phyloP scores from a whole-genome alignment of 2,329 filamentous ascomycete genomes.

The Epichloe aotearoae region DNA sequence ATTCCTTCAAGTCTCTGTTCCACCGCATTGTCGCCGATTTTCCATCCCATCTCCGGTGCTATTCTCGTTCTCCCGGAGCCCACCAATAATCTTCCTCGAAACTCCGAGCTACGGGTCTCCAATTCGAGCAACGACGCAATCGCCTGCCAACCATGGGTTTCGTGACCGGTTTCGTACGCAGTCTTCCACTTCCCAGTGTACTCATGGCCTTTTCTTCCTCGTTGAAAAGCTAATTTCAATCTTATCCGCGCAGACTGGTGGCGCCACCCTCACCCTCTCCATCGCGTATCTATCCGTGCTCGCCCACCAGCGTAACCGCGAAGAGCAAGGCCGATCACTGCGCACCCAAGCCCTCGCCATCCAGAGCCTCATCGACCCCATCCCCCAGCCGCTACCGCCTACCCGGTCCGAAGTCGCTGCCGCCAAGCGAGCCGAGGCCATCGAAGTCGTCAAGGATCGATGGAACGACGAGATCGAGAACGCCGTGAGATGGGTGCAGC shows the following conservation, averaged over 20 bases:
- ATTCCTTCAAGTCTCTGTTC: not conserved
- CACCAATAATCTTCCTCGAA: constrained; percentile 18
- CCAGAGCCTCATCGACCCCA: constrained; percentile 36
- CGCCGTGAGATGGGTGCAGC: constrained; percentile 52
- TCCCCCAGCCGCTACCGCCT: constrained; percentile 31
- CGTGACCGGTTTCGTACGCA: constrained; percentile 54
- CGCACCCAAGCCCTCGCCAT: constrained; percentile 44
- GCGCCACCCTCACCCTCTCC: constrained; percentile 61
- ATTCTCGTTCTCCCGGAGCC: not conserved
- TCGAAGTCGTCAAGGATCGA: constrained; percentile 58
- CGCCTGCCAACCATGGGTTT: constrained; percentile 47
- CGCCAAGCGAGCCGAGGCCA: constrained; percentile 39
- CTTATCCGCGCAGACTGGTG: constrained; percentile 46
- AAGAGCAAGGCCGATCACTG: constrained; percentile 41
- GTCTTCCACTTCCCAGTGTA: not conserved
- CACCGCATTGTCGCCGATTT: not conserved
- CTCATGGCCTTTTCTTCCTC: not conserved
- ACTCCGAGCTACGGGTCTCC: not conserved
- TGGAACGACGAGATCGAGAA: constrained; percentile 66
- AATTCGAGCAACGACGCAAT: not conserved
- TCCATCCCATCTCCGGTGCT: not conserved
- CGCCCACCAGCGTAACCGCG: constrained; percentile 55
- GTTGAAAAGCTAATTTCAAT: not conserved
- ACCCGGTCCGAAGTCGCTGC: constrained; percentile 37
- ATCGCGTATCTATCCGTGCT: constrained; percentile 59